These are phyloP conservation scores for Candida neerlandica DNA, from an alignment of 1,139 yeast genomes.

Conservation along the genomic window DNA sequence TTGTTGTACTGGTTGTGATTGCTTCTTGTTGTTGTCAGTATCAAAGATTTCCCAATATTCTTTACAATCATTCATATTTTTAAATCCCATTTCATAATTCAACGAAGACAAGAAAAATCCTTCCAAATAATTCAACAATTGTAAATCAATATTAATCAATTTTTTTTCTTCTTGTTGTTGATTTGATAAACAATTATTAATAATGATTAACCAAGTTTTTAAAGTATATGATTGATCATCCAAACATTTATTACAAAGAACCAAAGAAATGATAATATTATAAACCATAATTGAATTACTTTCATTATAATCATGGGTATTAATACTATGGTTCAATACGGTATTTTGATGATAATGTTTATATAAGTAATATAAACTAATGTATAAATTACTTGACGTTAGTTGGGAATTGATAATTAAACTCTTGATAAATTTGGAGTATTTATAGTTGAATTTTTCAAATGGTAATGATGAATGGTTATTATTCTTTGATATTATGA, in stretches of 20 bases:
- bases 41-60: conserved; percentile 28
- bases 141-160: conserved; percentile 19
- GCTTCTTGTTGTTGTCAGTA: conserved; percentile 2
- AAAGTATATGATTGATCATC: conserved; percentile 57
- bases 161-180: neutral
- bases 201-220: conserved; percentile 48
- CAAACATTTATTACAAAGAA: conserved; percentile 49
- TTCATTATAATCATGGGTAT: conserved; percentile 18
- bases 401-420: conserved; percentile 33
- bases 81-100: conserved; percentile 32
- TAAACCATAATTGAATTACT: conserved; percentile 24
- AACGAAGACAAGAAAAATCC: conserved; percentile 31
- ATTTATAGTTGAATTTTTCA: conserved; percentile 21
- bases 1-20: conserved; percentile 10
- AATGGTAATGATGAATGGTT: conserved; percentile 9
- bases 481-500: conserved; percentile 12
- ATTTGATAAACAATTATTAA: conserved; percentile 13
- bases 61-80: conserved; percentile 22
- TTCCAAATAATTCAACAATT: conserved; percentile 31
- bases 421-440: conserved; percentile 22
- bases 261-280: conserved; percentile 36
- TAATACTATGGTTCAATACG: conserved; percentile 13
- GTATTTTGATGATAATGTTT: conserved; percentile 23
- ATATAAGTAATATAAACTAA: conserved; percentile 34
- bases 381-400: conserved; percentile 31